These are phyloP conservation scores for Nemania serpens DNA, from an alignment of 2,329 filamentous ascomycete genomes.

Conservation along the genomic window DNA sequence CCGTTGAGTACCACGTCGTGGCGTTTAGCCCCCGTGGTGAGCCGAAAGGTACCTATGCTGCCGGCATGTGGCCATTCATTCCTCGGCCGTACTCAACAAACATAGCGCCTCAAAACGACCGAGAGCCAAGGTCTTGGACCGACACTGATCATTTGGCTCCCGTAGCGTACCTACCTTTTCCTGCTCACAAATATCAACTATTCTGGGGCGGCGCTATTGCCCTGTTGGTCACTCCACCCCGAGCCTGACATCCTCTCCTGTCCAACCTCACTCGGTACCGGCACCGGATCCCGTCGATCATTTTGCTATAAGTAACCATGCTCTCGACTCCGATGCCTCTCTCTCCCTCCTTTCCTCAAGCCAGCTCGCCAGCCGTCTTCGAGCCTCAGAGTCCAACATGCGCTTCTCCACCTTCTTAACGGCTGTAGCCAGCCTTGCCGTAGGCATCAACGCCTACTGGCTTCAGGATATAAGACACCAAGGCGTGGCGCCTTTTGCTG, in stretches of 20 bases:
- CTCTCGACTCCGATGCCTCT: conserved; percentile 25
- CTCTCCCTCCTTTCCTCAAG: conserved; percentile 20
- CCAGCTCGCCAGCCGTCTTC: conserved; percentile 21
- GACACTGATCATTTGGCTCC: conserved; percentile 28
- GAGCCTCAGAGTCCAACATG: conserved; percentile 34
- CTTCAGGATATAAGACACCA: conserved; percentile 45
- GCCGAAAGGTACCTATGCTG: background rate
- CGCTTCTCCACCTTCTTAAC: conserved; percentile 39
- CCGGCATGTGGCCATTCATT: conserved; percentile 4
- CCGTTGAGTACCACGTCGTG: conserved; percentile 7
- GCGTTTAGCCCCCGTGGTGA: conserved; percentile 2
- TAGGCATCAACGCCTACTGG: conserved; percentile 42
- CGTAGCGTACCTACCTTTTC: conserved; percentile 21
- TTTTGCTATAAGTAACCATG: conserved; percentile 33
- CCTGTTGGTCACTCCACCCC: conserved; percentile 15
- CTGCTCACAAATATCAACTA: conserved; percentile 14
- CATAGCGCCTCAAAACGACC: conserved; percentile 24
- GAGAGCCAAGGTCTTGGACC: conserved; percentile 27
- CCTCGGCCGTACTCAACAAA: conserved; percentile 25
- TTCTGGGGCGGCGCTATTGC: conserved; percentile 20
- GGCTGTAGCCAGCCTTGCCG: conserved; percentile 38
- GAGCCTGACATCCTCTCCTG: conserved; percentile 15
- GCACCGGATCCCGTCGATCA: conserved; percentile 22
- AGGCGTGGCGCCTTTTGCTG: conserved; percentile 50
- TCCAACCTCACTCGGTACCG: conserved; percentile 15